Percentiles rank a stretch among this genome's conserved stretches.
Evolutionary conservation across 306 rosid species (phyloP).

Genomic region (Myrica gale): DNA sequence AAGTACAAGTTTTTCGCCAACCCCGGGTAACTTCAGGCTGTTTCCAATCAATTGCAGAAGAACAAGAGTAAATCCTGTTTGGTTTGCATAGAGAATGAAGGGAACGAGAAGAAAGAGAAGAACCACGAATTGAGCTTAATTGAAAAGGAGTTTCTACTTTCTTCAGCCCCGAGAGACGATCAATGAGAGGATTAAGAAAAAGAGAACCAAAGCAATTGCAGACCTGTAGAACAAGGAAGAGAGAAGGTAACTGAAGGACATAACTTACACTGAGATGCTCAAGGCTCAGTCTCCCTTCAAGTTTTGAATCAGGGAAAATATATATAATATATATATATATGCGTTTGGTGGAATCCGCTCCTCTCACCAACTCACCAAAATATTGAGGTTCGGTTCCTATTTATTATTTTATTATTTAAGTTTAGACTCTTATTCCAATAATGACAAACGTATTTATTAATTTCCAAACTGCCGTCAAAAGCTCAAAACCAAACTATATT

Average conservation of each 20-base stretch:
- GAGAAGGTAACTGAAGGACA: neutral
- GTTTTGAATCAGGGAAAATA: neutral
- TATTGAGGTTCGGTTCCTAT: too few species aligned
- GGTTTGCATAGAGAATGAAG: neutral
- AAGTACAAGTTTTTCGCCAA: neutral
- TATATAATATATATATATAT: neutral
- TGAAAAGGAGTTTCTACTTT: neutral
- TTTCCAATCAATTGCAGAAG: neutral
- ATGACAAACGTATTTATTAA: too few species aligned
- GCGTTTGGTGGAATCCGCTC: neutral
- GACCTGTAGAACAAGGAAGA: too few species aligned
- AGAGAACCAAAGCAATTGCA: neutral
- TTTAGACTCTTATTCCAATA: too few species aligned
- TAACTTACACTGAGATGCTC: neutral
- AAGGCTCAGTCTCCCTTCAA: neutral
- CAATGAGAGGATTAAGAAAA: neutral
- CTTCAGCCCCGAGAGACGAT: neutral
- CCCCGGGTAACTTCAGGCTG: neutral
- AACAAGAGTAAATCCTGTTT: neutral
- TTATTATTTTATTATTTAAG: too few species aligned
- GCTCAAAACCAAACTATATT: too few species aligned
- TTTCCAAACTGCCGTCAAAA: too few species aligned
- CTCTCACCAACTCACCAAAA: neutral
- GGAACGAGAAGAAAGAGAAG: neutral
- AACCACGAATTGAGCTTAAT: neutral